Conservation (phyloP, 2,329 filamentous ascomycete species). For the Xylaria sp. region DNA sequence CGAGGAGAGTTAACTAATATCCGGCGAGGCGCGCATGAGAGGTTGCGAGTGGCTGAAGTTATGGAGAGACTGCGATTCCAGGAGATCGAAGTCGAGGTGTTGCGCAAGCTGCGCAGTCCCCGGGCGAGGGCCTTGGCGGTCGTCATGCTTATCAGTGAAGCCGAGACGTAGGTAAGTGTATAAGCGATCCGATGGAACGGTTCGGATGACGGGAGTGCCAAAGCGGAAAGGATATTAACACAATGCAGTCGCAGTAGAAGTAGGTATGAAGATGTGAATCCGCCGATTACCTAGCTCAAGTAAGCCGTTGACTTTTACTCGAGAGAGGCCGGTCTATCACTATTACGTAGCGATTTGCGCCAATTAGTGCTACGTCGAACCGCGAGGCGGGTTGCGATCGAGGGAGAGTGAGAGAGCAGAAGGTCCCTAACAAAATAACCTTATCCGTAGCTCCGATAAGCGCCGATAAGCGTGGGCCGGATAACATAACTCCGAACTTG, state of each 20-base stretch:
- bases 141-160: constrained; percentile 10
- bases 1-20: constrained; percentile 3
- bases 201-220: background rate
- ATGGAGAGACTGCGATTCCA: constrained; percentile 6
- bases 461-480: background rate
- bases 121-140: constrained; percentile 3
- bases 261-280: background rate
- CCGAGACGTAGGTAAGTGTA: background rate
- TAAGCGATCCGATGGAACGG: background rate
- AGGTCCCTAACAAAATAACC: background rate
- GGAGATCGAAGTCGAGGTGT: background rate
- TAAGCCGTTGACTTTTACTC: background rate
- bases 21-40: background rate
- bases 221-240: background rate
- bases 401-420: constrained; percentile 4
- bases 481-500: no score
- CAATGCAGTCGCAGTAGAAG: background rate
- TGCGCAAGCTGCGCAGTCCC: constrained; percentile 9
- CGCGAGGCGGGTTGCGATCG: constrained; percentile 5
- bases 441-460: background rate
- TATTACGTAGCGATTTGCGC: background rate
- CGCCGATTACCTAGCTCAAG: background rate
- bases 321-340: background rate
- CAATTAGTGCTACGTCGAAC: background rate
- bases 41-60: background rate